Evolutionary conservation across 345 rosid species (phyloP), one percentile per base, ranked within the genome.

Genomic region (Isatis tinctoria): DNA sequence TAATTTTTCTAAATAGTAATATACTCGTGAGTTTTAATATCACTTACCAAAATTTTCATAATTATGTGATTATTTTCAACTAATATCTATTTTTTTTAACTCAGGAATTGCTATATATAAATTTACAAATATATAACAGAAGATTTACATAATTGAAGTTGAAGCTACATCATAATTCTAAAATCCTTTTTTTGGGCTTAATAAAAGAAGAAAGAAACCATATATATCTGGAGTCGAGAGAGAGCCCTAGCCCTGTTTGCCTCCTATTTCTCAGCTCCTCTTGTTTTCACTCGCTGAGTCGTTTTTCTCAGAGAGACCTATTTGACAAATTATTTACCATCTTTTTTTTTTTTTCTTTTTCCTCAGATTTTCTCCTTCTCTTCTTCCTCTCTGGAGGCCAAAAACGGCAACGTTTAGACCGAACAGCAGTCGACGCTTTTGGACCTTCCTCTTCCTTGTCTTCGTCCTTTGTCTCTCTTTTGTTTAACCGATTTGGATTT

Each of bases 381-480:
- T 16, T 41, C 13, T 9, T 24, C 1, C 11, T 10, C 52, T 4
- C 26, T 2, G 1, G 65, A 27, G 30, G 41, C 35, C 2, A 9
- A 59, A 76, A 43, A 76, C 80, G 80, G 70, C 80, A 27, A 8
- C 80, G 80, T 76, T 70, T 76, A 12, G 0, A 4, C 5, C 33
- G 7, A 72, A 41, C 33, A 57, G 54, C 72, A 65, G 60, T 54
- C 80, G 71, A 70, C 72, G 72, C 61, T 47, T 65, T 65, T 18
- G 27, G 66, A 27, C 60, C 60, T 64, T 58, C 67, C 26, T 63
- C 41, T 32, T 76, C 43, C 16, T 39, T 9, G 41, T 32, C 75
- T 30, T 24, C 33, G 6, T 65, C 53, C 8, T 39, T n/a, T 27
- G 1, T 27, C 40, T 44, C 44, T 51, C n/a, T 32, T 27, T 22